phyloP scores from a whole-genome alignment of 164 flowering plant species.

The Dillenia turbinata region DNA sequence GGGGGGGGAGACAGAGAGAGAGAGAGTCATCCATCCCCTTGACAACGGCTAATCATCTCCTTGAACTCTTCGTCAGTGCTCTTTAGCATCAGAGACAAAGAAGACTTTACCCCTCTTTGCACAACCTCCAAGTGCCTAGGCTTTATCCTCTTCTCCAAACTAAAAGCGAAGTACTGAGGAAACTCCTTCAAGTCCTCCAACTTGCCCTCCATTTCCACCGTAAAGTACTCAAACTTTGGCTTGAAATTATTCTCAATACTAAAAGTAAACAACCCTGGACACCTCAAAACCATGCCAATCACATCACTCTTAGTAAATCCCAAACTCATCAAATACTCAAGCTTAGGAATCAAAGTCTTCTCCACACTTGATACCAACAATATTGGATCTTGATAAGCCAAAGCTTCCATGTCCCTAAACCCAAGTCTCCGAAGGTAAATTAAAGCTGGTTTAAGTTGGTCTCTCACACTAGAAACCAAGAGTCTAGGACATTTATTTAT shows the following conservation, averaged over 20 bases:
- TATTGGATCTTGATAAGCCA: conserved; percentile 73
- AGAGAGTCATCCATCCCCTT: conserved; percentile 15
- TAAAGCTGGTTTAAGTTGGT: conserved; percentile 75
- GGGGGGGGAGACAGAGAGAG: conserved; percentile 7
- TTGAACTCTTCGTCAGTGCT: conserved; percentile 69
- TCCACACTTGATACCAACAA: conserved; percentile 85
- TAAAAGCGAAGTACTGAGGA: conserved; percentile 91
- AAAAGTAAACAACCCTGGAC: conserved; percentile 81
- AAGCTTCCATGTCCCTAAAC: conserved; percentile 47
- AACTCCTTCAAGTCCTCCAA: conserved; percentile 73
- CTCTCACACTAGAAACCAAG: conserved; percentile 43
- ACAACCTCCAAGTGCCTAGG: conserved; percentile 59
- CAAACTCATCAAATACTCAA: conserved; percentile 45
- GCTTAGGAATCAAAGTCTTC: conserved; percentile 72
- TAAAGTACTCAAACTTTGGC: conserved; percentile 80
- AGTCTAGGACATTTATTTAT: conserved; percentile 86
- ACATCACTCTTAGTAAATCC: conserved; percentile 59
- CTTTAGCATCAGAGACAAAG: conserved; percentile 75
- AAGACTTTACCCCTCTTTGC: conserved; percentile 38
- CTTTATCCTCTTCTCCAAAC: conserved; percentile 91
- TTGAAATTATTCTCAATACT: conserved; percentile 79
- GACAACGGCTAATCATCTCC: conserved; percentile 30
- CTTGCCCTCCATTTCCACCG: conserved; percentile 48
- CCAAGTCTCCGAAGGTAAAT: conserved; percentile 74
- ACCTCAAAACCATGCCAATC: conserved; percentile 75